A percentile compares a stretch with the other conserved stretches of the same genome.
Evolutionary conservation across 2,329 filamentous ascomycete species (phyloP).

Genomic region (Zarea fungicola): DNA sequence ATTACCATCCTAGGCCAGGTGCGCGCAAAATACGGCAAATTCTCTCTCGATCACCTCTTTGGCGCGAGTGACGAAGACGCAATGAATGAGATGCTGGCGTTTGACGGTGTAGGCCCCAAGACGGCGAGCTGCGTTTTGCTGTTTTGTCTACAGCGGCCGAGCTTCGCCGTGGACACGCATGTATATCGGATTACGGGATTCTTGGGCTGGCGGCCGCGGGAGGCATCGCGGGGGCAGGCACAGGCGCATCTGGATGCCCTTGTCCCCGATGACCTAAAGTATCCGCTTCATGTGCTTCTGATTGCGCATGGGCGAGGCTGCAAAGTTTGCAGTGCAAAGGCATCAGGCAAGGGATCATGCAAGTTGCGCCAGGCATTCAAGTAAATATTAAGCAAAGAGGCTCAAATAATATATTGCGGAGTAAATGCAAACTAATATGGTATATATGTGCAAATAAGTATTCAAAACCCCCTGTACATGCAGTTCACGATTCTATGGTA

Average conservation of each 20-base stretch:
- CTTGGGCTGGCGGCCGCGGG: slow-evolving; percentile 42
- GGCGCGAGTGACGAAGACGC: slow-evolving; percentile 37
- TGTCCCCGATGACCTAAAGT: slow-evolving; percentile 45
- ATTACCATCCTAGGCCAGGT: slow-evolving; percentile 64
- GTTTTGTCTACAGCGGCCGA: slow-evolving; percentile 43
- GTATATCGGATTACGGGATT: slow-evolving; percentile 45
- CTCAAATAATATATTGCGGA: too few relatives aligned
- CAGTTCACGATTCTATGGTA: background rate
- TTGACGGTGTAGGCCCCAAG: slow-evolving; percentile 49
- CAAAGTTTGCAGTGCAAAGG: slow-evolving; percentile 36
- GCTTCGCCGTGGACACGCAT: slow-evolving; percentile 50
- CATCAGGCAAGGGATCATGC: background rate
- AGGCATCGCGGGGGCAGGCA: slow-evolving; percentile 38
- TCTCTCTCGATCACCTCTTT: slow-evolving; percentile 47
- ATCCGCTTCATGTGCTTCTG: slow-evolving; percentile 44
- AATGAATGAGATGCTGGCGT: slow-evolving; percentile 45
- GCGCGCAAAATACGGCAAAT: slow-evolving; percentile 35
- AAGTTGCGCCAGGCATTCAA: slow-evolving; percentile 5
- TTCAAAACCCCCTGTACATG: too few relatives aligned
- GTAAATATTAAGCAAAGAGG: background rate
- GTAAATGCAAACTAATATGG: background rate
- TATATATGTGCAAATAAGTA: background rate
- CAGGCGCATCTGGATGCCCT: slow-evolving; percentile 45
- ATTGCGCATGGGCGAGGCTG: slow-evolving; percentile 44
- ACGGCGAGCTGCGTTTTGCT: slow-evolving; percentile 49